A percentile compares a stretch with the other conserved stretches of the same genome.
These are phyloP conservation scores for Myriosclerotinia duriaeana DNA, from an alignment of 2,329 filamentous ascomycete genomes.

Conservation along the genomic window DNA sequence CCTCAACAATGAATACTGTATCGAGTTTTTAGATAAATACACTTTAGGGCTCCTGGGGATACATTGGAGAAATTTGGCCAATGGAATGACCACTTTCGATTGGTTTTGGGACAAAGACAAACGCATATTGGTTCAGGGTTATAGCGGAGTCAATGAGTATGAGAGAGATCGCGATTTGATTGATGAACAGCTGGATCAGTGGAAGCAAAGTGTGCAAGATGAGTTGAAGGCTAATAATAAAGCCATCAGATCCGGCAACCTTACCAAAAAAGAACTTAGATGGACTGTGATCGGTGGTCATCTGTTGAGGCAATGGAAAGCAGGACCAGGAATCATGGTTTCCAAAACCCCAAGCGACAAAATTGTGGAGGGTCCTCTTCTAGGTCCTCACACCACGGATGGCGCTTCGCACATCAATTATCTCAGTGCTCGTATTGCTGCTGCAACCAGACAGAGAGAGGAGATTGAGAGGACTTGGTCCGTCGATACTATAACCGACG, in stretches of 20 bases:
- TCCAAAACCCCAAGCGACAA: background rate
- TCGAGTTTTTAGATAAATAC: background rate
- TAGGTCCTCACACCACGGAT: slow-evolving; percentile 10
- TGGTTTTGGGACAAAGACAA: slow-evolving; percentile 16
- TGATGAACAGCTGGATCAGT: slow-evolving; percentile 1
- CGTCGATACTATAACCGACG: background rate
- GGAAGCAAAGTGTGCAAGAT: background rate
- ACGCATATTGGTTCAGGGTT: slow-evolving; percentile 8
- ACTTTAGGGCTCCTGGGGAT: background rate
- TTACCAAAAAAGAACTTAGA: background rate
- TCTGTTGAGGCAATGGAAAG: slow-evolving; percentile 12
- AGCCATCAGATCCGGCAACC: background rate
- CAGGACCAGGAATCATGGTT: slow-evolving; percentile 16
- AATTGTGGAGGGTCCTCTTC: background rate
- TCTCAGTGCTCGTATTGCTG: slow-evolving; percentile 11
- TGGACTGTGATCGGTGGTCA: background rate
- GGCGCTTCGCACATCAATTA: slow-evolving; percentile 13
- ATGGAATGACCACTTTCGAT: background rate
- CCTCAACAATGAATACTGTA: background rate
- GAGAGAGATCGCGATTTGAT: slow-evolving; percentile 1
- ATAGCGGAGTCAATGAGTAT: background rate
- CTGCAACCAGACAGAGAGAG: background rate
- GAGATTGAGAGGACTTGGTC: slow-evolving; percentile 4
- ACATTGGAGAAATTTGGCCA: background rate
- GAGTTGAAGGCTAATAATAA: background rate